Percentiles rank a stretch among this genome's conserved stretches.
Evolutionary conservation across 176 grass and related monocot genomes (phyloP).

Genomic region (Musa beccarii): DNA sequence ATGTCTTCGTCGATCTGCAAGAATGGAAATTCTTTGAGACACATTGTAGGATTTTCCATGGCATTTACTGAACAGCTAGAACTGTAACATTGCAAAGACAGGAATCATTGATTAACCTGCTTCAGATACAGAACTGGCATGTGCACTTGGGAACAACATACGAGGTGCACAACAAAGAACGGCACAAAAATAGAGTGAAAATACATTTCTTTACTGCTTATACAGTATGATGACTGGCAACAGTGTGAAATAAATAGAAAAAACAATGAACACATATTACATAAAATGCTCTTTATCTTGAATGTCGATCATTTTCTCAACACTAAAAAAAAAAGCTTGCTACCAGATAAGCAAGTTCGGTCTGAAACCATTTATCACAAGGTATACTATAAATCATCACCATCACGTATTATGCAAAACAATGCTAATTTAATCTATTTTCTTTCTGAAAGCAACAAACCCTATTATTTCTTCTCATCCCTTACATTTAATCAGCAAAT

Average conservation of each 20-base stretch:
- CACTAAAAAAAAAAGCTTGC: background rate
- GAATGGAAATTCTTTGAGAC: conserved; percentile 10
- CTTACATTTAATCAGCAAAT: background rate
- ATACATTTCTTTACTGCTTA: background rate
- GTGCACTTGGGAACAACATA: no score
- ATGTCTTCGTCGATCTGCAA: conserved; percentile 90
- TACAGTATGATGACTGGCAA: background rate
- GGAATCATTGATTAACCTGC: no score
- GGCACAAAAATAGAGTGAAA: background rate
- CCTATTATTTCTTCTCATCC: background rate
- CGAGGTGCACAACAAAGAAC: no score
- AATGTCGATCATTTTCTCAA: background rate
- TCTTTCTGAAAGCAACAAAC: background rate
- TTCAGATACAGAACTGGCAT: no score
- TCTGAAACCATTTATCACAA: background rate
- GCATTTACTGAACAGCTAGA: no score
- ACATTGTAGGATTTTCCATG: no score
- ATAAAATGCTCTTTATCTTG: background rate
- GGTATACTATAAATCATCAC: background rate
- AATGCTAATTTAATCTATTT: background rate
- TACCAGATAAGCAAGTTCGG: background rate
- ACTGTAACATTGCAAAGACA: no score
- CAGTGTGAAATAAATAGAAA: background rate
- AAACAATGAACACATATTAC: background rate
- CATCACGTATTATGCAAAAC: background rate